Evolutionary conservation across 768 basidiomycete genomes (phyloP).

Genomic region (Podaxis pistillaris): DNA sequence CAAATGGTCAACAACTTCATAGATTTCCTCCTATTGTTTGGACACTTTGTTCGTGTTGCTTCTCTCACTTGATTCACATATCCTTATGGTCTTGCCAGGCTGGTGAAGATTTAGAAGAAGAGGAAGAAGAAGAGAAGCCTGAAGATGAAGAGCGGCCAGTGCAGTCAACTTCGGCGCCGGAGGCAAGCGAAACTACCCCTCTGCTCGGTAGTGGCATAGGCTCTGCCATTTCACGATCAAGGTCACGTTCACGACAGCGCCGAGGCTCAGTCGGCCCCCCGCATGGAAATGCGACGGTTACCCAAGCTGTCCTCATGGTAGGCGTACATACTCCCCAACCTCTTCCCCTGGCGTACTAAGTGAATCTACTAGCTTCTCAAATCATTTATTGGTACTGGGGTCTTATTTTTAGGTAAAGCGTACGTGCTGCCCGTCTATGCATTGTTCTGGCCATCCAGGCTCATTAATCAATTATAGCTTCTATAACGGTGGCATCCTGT

Average conservation of each 20-base stretch:
- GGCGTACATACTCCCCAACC: slow-evolving; percentile 18
- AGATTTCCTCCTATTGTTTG: slow-evolving; percentile 92
- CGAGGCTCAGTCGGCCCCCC: slow-evolving; percentile 56
- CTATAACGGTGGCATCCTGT: slow-evolving; percentile 92
- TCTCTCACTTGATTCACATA: neutral
- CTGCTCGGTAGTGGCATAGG: slow-evolving; percentile 35
- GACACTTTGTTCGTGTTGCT: slow-evolving; percentile 80
- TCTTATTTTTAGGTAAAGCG: slow-evolving; percentile 95
- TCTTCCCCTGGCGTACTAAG: slow-evolving; percentile 2
- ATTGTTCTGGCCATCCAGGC: neutral
- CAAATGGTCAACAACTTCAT: slow-evolving; percentile 82
- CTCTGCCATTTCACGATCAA: slow-evolving; percentile 24
- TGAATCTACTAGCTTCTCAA: slow-evolving; percentile 66
- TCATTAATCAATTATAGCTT: slow-evolving; percentile 51
- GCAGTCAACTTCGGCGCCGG: slow-evolving; percentile 18
- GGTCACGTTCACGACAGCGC: slow-evolving; percentile 54
- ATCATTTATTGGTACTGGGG: slow-evolving; percentile 93
- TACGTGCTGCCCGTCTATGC: slow-evolving; percentile 34
- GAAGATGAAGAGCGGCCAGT: slow-evolving; percentile 67
- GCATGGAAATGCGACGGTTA: slow-evolving; percentile 84
- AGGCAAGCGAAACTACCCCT: slow-evolving; percentile 52
- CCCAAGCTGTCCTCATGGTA: slow-evolving; percentile 93
- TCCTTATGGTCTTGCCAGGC: slow-evolving; percentile 47
- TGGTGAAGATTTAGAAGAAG: slow-evolving; percentile 86
- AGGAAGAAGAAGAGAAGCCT: slow-evolving; percentile 75